Evolutionary conservation across 306 rosid genomes (phyloP).

Genomic region (Prinsepia uniflora): DNA sequence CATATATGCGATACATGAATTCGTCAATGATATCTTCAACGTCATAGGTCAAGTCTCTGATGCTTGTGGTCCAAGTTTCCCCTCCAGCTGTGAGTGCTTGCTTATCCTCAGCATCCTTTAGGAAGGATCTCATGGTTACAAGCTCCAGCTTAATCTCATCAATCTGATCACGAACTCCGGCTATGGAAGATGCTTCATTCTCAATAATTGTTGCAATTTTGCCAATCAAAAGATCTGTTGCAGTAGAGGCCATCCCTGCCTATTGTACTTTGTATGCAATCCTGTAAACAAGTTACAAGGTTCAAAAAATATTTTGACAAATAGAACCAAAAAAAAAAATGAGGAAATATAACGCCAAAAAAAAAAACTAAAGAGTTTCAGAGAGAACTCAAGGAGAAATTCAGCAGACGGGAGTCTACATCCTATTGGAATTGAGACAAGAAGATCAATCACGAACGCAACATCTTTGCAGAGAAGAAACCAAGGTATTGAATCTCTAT

Average conservation of each 20-base stretch:
- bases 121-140: constrained; percentile 6
- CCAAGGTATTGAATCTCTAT: no score
- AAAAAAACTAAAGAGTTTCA: no score
- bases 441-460: no score
- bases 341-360: no score
- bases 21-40: constrained; percentile 17
- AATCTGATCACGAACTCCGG: background rate
- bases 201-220: background rate
- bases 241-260: background rate
- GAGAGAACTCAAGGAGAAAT: no score
- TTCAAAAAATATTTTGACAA: no score
- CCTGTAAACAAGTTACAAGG: no score
- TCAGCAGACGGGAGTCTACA: no score
- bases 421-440: no score
- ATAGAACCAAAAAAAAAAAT: no score
- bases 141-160: constrained; percentile 15
- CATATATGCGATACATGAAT: background rate
- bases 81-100: background rate
- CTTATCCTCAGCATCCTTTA: constrained; percentile 3
- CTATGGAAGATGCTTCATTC: background rate
- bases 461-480: no score
- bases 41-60: constrained; percentile 8
- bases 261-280: no score
- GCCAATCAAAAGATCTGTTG: constrained; percentile 1
- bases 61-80: background rate